phyloP scores from a whole-genome alignment of 345 rosid species.

The Rubroshorea leprosula region DNA sequence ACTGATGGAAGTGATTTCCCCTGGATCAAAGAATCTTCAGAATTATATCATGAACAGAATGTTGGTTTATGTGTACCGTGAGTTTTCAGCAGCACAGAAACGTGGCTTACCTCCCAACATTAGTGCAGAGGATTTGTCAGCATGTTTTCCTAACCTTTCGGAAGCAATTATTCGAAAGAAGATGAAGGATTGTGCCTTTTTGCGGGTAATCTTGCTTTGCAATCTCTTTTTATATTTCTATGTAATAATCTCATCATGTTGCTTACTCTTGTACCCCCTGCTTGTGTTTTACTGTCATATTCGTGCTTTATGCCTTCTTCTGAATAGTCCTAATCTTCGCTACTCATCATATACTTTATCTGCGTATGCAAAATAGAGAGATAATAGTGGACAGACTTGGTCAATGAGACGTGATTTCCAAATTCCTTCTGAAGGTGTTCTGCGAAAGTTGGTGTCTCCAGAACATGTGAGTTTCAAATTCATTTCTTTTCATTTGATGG shows the following conservation, averaged over 20 bases:
- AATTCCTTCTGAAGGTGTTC: slow-evolving; percentile 76
- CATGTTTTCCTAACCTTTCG: slow-evolving; percentile 60
- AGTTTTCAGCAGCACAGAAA: slow-evolving; percentile 58
- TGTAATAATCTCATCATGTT: too few relatives aligned
- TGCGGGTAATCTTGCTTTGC: slow-evolving; percentile 43
- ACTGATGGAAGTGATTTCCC: slow-evolving; percentile 87
- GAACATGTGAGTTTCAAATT: slow-evolving; percentile 68
- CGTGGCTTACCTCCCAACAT: slow-evolving; percentile 52
- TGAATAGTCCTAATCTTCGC: slow-evolving; percentile 5
- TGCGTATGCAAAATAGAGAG: slow-evolving; percentile 52
- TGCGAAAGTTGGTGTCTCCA: slow-evolving; percentile 71
- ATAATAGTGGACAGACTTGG: slow-evolving; percentile 67
- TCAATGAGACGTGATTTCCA: slow-evolving; percentile 53
- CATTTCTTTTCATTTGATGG: slow-evolving; percentile 8
- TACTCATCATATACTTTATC: slow-evolving; percentile 17
- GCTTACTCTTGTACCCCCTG: slow-evolving; percentile 14
- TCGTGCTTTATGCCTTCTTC: neutral
- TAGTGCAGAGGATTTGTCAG: slow-evolving; percentile 60
- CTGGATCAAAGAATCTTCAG: slow-evolving; percentile 77
- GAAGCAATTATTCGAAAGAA: slow-evolving; percentile 64
- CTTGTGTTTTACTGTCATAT: neutral
- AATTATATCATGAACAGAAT: slow-evolving; percentile 63
- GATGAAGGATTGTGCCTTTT: slow-evolving; percentile 62
- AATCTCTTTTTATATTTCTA: slow-evolving; percentile 1
- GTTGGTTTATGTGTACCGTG: slow-evolving; percentile 74